Conservation (phyloP, 2,329 filamentous ascomycete species). For the Zarea fungicola region DNA sequence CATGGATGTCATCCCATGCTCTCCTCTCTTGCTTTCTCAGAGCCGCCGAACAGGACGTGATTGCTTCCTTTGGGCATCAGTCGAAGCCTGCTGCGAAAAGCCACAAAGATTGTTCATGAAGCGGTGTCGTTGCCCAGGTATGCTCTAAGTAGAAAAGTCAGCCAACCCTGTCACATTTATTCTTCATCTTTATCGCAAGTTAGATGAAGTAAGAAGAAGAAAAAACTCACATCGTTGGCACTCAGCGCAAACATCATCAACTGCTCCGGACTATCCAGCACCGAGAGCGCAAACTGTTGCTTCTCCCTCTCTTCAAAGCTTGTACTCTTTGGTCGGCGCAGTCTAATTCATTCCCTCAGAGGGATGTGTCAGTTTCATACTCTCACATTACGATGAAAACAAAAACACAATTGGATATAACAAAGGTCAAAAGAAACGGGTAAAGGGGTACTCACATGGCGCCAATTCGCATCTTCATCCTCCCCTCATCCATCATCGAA, state of each 20-base stretch:
- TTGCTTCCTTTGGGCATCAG: slow-evolving; percentile 15
- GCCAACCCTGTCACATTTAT: neutral
- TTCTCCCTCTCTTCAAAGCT: slow-evolving; percentile 38
- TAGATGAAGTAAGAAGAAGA: neutral
- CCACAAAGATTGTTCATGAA: slow-evolving; percentile 54
- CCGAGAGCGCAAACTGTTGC: slow-evolving; percentile 44
- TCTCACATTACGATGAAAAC: too few relatives aligned
- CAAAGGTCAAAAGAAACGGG: slow-evolving; percentile 5
- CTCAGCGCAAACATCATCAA: slow-evolving; percentile 55
- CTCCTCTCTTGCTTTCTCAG: neutral
- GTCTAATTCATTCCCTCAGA: too few relatives aligned
- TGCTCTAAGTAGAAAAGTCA: slow-evolving; percentile 38
- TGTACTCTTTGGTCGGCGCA: slow-evolving; percentile 30
- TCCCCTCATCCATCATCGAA: neutral
- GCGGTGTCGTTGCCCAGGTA: slow-evolving; percentile 49
- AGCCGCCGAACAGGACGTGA: neutral
- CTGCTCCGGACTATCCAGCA: slow-evolving; percentile 53
- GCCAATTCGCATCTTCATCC: slow-evolving; percentile 15
- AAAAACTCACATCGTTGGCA: slow-evolving; percentile 41
- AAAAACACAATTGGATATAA: too few relatives aligned
- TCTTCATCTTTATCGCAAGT: neutral
- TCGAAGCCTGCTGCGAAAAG: slow-evolving; percentile 27
- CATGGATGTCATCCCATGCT: too few relatives aligned
- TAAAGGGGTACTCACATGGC: slow-evolving; percentile 11
- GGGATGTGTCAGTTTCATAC: too few relatives aligned